Base-by-base conservation (phyloP, 352 stramenopile species). In the Sclerospora graminicola region DNA sequence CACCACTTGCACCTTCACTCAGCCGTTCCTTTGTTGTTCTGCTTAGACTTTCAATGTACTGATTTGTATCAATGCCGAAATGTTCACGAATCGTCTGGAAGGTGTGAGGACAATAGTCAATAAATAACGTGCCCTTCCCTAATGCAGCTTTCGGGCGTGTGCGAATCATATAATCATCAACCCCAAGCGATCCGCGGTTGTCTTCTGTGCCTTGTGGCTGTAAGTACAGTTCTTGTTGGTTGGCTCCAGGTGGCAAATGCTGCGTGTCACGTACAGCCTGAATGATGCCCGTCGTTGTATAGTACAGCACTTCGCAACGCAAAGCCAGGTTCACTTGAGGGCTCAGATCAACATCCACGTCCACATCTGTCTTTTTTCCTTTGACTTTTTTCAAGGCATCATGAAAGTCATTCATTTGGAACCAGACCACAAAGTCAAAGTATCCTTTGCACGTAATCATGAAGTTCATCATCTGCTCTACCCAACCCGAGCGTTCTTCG, bases 401-500 rank as follows among this genome's bases (percentile, higher is more conserved):
- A 19, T 81, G 65, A 18, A 84, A 76, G 50, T 91, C 77, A 49
- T 92, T 92, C 73, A 92, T 92, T 45, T 89, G 76, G 49, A 92
- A 90, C 81, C 81, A 92, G 19, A 92, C 81, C 15, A 86, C 71
- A 37, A 92, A 89, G 48, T 92, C 81, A 44, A 92, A 89, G 60
- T 92, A 92, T 30, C 81, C 81, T 52, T 92, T 92, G 65, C 78
- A 89, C 27, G 81, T 92, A 55, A 92, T 90, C 74, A 92, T 89
- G 36, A 90, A 92, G 51, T 79, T 85, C 78, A 89, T 92, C 58
- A 90, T 72, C 52, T 92, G 76, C 27, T 57, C 58, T 8, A 92
- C 51, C 57, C 63, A 57, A 24, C 47, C 53, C 11, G 55, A 62
- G 24, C 69, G 64, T 13, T 67, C 72, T 6, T 77, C 29, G 1